Evolutionary conservation across 202 grass and related monocot species (phyloP), one percentile per base, ranked within the genome.

Genomic region (Panicum virgatum): DNA sequence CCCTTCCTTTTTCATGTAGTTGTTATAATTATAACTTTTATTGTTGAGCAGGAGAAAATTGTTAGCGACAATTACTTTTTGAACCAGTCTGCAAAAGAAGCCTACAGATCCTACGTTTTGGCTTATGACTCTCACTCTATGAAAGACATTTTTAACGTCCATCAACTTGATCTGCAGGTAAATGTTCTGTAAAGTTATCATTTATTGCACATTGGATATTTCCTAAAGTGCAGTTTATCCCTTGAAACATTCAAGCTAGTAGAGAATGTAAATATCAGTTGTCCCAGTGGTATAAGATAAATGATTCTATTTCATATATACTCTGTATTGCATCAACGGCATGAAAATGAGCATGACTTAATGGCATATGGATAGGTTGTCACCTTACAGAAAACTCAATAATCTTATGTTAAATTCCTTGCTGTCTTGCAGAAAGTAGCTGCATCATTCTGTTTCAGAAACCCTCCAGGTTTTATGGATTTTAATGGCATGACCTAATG

Each of bases 101-200:
- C 96, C 11, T 98, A 98, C 69, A 88, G 83, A 73, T 91, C 96
- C 73, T 98, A 98, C 12, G 86, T 98, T 72, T 80, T 98, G 63
- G 82, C 96, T 6, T 96, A 98, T 25, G 91, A 96, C 73, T 96
- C 96, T 43, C 96, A 96, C 79, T 88, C 92, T n/a, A 93, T 98
- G 96, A 98, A 96, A 82, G 82, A 87, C 62, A 94, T 98, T 77
- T 98, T 98, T 60, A 88, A 95, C 71, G 92, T 95, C 70, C 96
- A 98, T 69, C 89, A 91, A 44, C 92, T 95, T 5, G 83, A 98
- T 73, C 80, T 98, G 48, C 93, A 95, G 95, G 95, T 98, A 91
- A 78, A 60, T 34, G 12, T 37, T 40, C 30, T 13, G 32, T 19
- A 37, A 84, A 79, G 32, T 54, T 82, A n/a, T 32, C 39, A 60